A percentile compares a stretch with the other conserved stretches of the same genome.
Conservation (phyloP, 1,284 basidiomycete species). For the Naganishia albida region DNA sequence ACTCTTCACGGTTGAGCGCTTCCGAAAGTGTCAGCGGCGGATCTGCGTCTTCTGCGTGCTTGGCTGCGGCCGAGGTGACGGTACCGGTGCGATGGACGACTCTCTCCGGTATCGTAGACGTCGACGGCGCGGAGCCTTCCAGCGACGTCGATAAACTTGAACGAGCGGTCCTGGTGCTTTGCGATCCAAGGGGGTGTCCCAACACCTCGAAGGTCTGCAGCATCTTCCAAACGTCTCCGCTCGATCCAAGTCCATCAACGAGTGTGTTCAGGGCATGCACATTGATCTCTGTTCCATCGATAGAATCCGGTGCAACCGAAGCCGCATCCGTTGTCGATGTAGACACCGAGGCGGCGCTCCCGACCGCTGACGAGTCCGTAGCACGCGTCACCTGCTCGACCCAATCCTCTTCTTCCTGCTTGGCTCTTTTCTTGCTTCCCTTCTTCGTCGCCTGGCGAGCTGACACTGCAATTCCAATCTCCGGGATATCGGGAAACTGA, state of each 20-base stretch:
- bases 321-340: background rate
- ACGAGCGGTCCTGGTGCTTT: background rate
- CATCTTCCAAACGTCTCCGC: conserved; percentile 28
- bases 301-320: background rate
- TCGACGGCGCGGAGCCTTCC: background rate
- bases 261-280: conserved; percentile 29
- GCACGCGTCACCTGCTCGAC: conserved; percentile 9
- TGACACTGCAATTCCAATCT: background rate
- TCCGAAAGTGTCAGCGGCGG: conserved; percentile 29
- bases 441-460: conserved; percentile 3
- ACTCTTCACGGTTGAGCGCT: conserved; percentile 27
- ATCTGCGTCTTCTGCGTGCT: conserved; percentile 24
- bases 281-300: conserved; percentile 9
- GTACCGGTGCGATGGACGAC: conserved; percentile 12
- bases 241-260: conserved; percentile 7
- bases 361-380: background rate
- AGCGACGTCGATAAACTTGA: background rate
- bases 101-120: background rate
- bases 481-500: conserved; percentile 26
- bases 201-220: conserved; percentile 31
- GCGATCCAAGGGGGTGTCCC: conserved; percentile 2
- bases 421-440: conserved; percentile 4
- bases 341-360: background rate
- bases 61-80: conserved; percentile 15
- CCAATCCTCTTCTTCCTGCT: conserved; percentile 14